Evolutionary conservation across 371 early-diverging fungal species (phyloP).

Genomic region (Coemansia linderi): DNA sequence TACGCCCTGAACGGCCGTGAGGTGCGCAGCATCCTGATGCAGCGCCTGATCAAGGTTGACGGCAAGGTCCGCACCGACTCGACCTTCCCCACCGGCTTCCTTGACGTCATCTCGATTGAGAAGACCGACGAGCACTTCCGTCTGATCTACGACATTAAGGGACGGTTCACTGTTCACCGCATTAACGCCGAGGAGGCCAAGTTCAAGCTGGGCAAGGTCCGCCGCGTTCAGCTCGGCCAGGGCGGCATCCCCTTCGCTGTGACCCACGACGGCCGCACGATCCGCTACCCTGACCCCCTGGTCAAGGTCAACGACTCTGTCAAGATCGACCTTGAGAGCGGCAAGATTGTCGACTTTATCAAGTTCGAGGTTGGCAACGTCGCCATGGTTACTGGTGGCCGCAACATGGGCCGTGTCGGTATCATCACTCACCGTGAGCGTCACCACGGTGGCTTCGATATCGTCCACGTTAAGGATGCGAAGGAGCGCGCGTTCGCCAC

Average conservation of each 20-base stretch:
- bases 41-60: slow-evolving; percentile 99
- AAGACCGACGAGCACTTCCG: slow-evolving; percentile 99
- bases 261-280: slow-evolving; percentile 99
- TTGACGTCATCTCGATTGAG: slow-evolving; percentile 99
- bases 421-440: slow-evolving; percentile 96
- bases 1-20: slow-evolving; percentile 98
- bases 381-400: slow-evolving; percentile 97
- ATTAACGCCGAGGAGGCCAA: slow-evolving; percentile 98
- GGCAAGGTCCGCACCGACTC: slow-evolving; percentile 98
- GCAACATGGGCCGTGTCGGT: slow-evolving; percentile 99
- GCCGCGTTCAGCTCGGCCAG: slow-evolving; percentile 89
- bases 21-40: slow-evolving; percentile 95
- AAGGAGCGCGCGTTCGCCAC: slow-evolving; percentile 88
- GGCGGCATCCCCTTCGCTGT: slow-evolving; percentile 96
- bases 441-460: slow-evolving; percentile 97
- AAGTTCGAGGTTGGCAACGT: slow-evolving; percentile 97
- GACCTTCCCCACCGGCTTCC: slow-evolving; percentile 99
- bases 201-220: slow-evolving; percentile 99
- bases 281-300: slow-evolving; percentile 99
- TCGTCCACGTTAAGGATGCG: slow-evolving; percentile 92
- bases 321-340: slow-evolving; percentile 92
- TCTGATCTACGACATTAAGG: slow-evolving; percentile 98
- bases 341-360: slow-evolving; percentile 93
- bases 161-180: slow-evolving; percentile 99
- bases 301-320: slow-evolving; percentile 99